Base-by-base conservation (phyloP, 441 rosid species). In the Monsonia emarginata region DNA sequence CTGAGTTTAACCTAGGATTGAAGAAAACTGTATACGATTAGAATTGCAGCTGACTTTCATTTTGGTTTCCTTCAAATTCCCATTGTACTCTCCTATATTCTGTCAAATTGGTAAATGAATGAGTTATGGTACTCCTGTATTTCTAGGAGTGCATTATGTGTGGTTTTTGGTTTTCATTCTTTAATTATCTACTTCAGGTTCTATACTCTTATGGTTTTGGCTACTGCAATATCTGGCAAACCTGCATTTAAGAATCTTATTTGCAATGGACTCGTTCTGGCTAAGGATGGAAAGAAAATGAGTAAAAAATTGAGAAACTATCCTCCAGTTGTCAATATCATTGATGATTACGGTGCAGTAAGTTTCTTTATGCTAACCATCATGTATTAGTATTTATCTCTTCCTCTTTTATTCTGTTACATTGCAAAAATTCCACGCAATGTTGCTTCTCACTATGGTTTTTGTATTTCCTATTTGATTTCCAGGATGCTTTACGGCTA, bases 251-350 rank as follows among this genome's bases (percentile, higher is more conserved):
- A 82, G 79, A 87, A 92, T 81, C 87, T 95, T 52, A 84, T 95
- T 63, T 95, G 99, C 85, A 95, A 87, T 78, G 99, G 99, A 40
- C 98, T 88, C 72, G 98, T 92, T 46, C 86, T 92, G 69, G 98
- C 95, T 34, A 94, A 90, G 78, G 99, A 95, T 85, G 98, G 98
- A 50, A 95, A 86, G 80, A 95, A 95, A 87, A 90, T 95, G 99
- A 82, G 90, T 82, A 92, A 95, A 78, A 88, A 81, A 66, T 78
- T 92, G 76, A 85, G 76, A 75, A 95, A 90, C 70, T 95, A 90
- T 78, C 98, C 99, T 27, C 83, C 96, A 14, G 98, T 97, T 34
- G 66, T 83, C 76, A 93, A 95, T 27, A 92, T 95, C 65, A 90
- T 95, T 65, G 73, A 85, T 82, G 92, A 90, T 62, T 86, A 92